phyloP scores from a whole-genome alignment of 208 protist species.

The Acanthamoeba pearcei region DNA sequence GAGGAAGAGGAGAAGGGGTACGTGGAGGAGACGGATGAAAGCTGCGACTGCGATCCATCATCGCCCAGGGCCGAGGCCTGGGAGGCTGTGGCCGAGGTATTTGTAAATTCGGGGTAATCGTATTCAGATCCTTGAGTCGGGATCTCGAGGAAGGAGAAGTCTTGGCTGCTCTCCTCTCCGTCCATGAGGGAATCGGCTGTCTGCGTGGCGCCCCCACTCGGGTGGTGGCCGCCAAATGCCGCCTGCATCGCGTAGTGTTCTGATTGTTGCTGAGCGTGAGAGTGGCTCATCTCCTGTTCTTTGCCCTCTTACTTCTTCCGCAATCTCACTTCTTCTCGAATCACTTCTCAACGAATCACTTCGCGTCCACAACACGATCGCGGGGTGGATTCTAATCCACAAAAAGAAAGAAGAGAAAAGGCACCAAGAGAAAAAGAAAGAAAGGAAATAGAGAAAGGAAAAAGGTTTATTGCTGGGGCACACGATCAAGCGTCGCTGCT shows the following conservation, averaged over 20 bases:
- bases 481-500: not conserved
- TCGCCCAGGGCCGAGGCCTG: conserved; percentile 23
- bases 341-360: too few relatives aligned
- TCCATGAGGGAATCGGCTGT: not conserved
- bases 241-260: too few relatives aligned
- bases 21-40: not conserved
- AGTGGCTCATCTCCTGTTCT: too few relatives aligned
- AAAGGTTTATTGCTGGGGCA: not conserved
- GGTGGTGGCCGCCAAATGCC: not conserved
- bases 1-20: conserved; percentile 28
- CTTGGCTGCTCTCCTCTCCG: conserved; percentile 20
- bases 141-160: conserved; percentile 59
- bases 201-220: not conserved
- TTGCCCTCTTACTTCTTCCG: too few relatives aligned
- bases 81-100: not conserved
- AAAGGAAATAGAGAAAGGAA: not conserved
- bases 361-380: too few relatives aligned
- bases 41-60: not conserved
- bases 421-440: not conserved
- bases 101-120: conserved; percentile 43
- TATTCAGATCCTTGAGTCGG: conserved; percentile 27
- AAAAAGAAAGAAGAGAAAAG: not conserved
- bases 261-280: too few relatives aligned
- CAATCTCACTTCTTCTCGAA: not conserved
- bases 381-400: too few relatives aligned